phyloP scores from a whole-genome alignment of 805 yeast species.

The Jamesozyma piceae region DNA sequence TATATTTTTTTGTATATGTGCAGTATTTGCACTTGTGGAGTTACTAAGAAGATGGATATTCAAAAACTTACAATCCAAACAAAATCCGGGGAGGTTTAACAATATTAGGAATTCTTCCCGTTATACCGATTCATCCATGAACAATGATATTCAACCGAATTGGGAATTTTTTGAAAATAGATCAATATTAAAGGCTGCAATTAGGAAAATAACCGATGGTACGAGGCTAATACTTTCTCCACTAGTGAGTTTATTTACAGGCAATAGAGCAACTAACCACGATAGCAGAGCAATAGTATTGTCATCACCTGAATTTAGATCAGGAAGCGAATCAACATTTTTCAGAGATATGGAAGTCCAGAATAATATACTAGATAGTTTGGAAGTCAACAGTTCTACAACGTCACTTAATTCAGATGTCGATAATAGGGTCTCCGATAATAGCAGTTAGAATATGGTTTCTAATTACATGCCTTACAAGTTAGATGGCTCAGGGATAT shows the following conservation, averaged over 20 bases:
- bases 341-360: slow-evolving; percentile 34
- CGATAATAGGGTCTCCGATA: neutral
- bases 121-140: neutral
- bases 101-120: neutral
- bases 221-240: neutral
- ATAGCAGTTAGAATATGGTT: too few relatives aligned
- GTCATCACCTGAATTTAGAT: neutral
- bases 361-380: slow-evolving; percentile 33
- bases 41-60: slow-evolving; percentile 31
- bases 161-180: slow-evolving; percentile 25
- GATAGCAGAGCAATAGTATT: slow-evolving; percentile 1
- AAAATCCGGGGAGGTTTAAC: neutral
- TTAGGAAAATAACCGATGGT: neutral
- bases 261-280: neutral
- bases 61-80: neutral
- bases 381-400: slow-evolving; percentile 24
- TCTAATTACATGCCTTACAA: too few relatives aligned
- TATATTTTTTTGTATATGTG: slow-evolving; percentile 49
- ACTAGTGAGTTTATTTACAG: neutral
- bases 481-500: too few relatives aligned
- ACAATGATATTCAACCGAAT: slow-evolving; percentile 10
- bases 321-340: slow-evolving; percentile 21
- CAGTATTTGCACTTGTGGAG: slow-evolving; percentile 33
- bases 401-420: neutral
- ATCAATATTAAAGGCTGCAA: slow-evolving; percentile 7